phyloP scores from a whole-genome alignment of 768 basidiomycete genomes.

The Psilocybe sp. region DNA sequence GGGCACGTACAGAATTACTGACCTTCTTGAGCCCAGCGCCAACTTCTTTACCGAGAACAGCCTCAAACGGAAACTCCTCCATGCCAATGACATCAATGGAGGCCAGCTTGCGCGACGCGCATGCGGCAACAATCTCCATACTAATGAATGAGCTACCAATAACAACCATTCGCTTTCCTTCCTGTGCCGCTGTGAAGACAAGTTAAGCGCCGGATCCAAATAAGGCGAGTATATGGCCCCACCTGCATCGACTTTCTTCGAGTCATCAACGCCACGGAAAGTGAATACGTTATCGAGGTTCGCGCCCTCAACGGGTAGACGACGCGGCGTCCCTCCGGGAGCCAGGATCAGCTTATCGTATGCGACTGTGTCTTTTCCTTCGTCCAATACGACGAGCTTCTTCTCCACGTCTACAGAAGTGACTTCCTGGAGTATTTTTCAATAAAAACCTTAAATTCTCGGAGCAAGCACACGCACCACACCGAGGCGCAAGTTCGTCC shows the following conservation, averaged over 20 bases:
- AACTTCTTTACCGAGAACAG: conserved; percentile 77
- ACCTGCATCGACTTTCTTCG: conserved; percentile 73
- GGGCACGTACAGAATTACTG: not conserved
- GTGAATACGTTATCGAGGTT: conserved; percentile 77
- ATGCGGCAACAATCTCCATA: conserved; percentile 86
- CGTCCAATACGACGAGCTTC: conserved; percentile 62
- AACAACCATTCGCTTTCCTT: conserved; percentile 75
- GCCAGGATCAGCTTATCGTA: conserved; percentile 84
- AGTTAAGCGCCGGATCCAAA: not conserved
- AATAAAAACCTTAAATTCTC: not conserved
- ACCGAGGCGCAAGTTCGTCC: conserved; percentile 60
- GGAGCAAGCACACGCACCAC: conserved; percentile 35
- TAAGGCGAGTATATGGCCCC: conserved; percentile 10
- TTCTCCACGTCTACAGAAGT: conserved; percentile 62
- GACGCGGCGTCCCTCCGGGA: conserved; percentile 68
- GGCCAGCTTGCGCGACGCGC: conserved; percentile 70
- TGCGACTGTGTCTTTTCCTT: conserved; percentile 52
- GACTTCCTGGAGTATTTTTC: conserved; percentile 48
- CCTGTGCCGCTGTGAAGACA: conserved; percentile 48
- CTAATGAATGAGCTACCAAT: conserved; percentile 91
- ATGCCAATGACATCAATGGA: conserved; percentile 83
- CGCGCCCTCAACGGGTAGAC: conserved; percentile 74
- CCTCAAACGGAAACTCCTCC: conserved; percentile 78
- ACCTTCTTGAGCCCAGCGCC: conserved; percentile 79
- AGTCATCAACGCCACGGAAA: conserved; percentile 66